Evolutionary conservation across 768 basidiomycete species (phyloP), one percentile per base, ranked within the genome.

Genomic region (Mycena crocata): DNA sequence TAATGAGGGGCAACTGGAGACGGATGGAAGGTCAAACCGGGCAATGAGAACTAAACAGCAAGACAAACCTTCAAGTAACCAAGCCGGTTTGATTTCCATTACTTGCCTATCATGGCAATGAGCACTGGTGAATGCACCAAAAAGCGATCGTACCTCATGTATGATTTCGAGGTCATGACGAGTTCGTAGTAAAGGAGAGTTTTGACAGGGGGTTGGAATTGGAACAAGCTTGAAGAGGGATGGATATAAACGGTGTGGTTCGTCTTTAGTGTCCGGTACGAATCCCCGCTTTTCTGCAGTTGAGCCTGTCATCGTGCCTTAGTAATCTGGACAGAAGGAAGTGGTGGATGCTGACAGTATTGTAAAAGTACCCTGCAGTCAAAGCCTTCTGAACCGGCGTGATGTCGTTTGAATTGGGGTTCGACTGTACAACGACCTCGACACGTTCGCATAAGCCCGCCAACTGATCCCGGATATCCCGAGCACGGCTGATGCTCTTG

Each of bases 221-320:
- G 94, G 88, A 98, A 98, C 67, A 99, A 79, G 76, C 93, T 92
- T 7, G 96, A 97, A 0, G 95, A 96, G 0, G 98, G 98, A 73
- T 99, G 98, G 65, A 99, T 93, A 76, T 96, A 95, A 46, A 99
- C 96, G 2, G 96, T 96, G 70, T 99, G 96, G 75, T 91, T 93
- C 7, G 94, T 97, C 79, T 98, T 99, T 69, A 98, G 86, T 19
- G 98, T 99, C 60, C 97, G 88, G 79, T 99, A 99, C 34, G 95
- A 96, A 76, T 99, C 98, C 0, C 98, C 98, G 62, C 93, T 94
- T 79, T 95, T 96, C 75, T 98, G 96, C 40, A 99, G 80, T 71
- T 93, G 91, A 2, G 95, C 97, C 91, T 96, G 70, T 48, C 58
- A 50, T 10, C 15, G 35, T 34, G 42, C 35, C 21, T 54, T 50